Percentiles rank a stretch among this genome's conserved stretches.
phyloP scores from a whole-genome alignment of 805 yeast genomes.

The Myxozyma udenii region DNA sequence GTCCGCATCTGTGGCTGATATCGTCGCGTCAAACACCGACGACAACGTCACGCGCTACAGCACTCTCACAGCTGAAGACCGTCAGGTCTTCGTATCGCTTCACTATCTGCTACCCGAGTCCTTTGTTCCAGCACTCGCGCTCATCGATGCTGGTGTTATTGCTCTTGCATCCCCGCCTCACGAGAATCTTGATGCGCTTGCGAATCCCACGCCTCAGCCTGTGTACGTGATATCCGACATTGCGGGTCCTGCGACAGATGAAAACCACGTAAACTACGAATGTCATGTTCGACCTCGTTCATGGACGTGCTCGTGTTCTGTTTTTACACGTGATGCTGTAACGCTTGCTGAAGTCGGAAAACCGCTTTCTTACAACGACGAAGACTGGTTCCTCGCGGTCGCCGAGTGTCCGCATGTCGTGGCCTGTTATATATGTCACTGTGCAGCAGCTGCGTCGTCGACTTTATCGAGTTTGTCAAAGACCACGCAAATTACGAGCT shows the following conservation, averaged over 20 bases:
- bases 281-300: slow-evolving; percentile 5
- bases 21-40: not conserved
- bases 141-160: slow-evolving; percentile 9
- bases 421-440: slow-evolving; percentile 5
- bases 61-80: not conserved
- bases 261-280: not conserved
- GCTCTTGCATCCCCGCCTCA: not conserved
- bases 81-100: slow-evolving; percentile 5
- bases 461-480: not conserved
- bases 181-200: not conserved
- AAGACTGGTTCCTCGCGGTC: slow-evolving; percentile 4
- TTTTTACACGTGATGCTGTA: slow-evolving; percentile 5
- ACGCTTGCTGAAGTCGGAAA: slow-evolving; percentile 1
- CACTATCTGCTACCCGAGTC: slow-evolving; percentile 14
- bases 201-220: not conserved
- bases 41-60: not conserved
- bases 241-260: not conserved
- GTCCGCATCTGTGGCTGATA: too few species aligned
- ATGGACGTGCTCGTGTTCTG: slow-evolving; percentile 18
- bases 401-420: slow-evolving; percentile 21
- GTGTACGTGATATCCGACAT: not conserved
- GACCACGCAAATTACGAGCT: not conserved
- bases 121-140: slow-evolving; percentile 9
- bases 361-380: slow-evolving; percentile 1
- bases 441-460: not conserved